Evolutionary conservation across 2,329 filamentous ascomycete genomes (phyloP), one percentile per base, ranked within the genome.

Genomic region (Macrophomina tecta): DNA sequence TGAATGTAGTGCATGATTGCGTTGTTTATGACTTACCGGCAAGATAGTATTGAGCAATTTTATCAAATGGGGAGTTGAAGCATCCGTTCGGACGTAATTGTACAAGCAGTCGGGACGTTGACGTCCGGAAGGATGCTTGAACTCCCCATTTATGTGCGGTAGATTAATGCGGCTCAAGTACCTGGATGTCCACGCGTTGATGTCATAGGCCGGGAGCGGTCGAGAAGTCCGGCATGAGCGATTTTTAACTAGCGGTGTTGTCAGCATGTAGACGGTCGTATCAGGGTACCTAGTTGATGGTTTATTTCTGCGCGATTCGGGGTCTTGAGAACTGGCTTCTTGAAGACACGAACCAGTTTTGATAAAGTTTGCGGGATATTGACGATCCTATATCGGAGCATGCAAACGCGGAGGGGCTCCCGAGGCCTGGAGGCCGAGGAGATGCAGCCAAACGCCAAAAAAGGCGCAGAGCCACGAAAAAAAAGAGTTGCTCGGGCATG

Each of bases 371-470:
- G 58, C 58, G 58, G 42, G 58, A 58, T 42, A 58, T 42, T 30
- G 36, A 42, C 8, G n/a, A 52, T 49, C 63, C 63, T 65, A 65
- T 65, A 58, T 58, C 63, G 63, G 63, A 65, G 49, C 28, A 36
- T 23, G 18, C 30, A 16, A 23, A 23, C 58, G 36, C 7, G 40
- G 40, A 58, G 55, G 55, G 23, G 55, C n/a, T 12, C 40, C 14
- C 36, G 42, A 14, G 48, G 40, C 16, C 40, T 30, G 18, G 12
- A 62, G 42, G 42, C 56, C 40, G 40, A 23, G 56, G 28, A 46
- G 28, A 60, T 34, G 40, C 38, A 2, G 56, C 56, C 23, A 30
- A 5, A 52, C 23, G 11, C 32, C 30, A 45, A 49, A 28, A 28
- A 30, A 49, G 30, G 58, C 58, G 58, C 30, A 16, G n/a, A 5